Base-by-base conservation (phyloP, 2,329 filamentous ascomycete genomes). In the Keithomyces neogunnii region DNA sequence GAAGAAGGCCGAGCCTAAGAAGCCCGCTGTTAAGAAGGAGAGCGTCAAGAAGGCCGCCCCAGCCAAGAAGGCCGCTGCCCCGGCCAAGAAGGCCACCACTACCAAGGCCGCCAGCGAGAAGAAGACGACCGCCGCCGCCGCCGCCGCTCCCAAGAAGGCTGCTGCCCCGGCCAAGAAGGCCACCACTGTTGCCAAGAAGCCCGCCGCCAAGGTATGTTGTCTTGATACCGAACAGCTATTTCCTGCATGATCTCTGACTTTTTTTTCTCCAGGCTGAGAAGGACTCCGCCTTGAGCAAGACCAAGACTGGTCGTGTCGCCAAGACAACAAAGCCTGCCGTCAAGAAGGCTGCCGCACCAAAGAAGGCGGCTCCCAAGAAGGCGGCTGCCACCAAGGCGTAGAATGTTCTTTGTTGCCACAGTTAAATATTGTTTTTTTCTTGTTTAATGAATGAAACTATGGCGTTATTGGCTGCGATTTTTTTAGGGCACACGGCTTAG, bases 221-320 rank as follows among this genome's bases (percentile, higher is more conserved):
- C 8, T 33, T 75, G 59, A 75, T 26, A 13, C 28, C 40, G 6
- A 30, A 26, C 8, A 28, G 26, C 29, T 30, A 28, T 13, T 9
- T 29, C 28, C 26, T 30, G 5, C n/a, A 10, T 30, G 1, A 26
- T 29, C 38, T 26, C 48, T 53, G 45, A 53, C 33, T 26, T 30
- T 7, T 10, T 10, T 44, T 2, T 19, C 19, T 19, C 28, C 40
- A 44, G 40, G 26, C 84, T 52, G 84, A 89, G 59, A 84, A 86
- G 71, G 66, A 70, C 53, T 82, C 84, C 63, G 77, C 85, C 47
- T 72, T 90, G 49, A 81, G 79, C 67, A 91, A 88, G 81, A 91
- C 89, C 69, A 93, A 93, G 81, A 85, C 88, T 50, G 89, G 89
- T 47, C 86, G 89, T 60, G 86, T 95, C 62, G 82, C 85, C 62